Base-by-base conservation (phyloP, 164 flowering plant genomes). In the Pachysandra terminalis region DNA sequence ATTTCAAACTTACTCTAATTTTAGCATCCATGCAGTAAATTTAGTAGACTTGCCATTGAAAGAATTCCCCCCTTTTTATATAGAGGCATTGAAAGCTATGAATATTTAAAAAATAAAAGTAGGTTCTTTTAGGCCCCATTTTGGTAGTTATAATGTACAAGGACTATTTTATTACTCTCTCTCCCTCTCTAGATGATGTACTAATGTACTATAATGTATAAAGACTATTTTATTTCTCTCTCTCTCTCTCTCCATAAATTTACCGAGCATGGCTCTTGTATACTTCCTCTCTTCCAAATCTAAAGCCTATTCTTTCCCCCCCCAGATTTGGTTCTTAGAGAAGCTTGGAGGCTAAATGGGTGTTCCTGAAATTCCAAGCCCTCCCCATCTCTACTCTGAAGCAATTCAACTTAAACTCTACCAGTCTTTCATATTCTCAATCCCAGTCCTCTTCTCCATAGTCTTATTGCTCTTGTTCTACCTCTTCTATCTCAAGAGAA, bases 401-500 rank as follows among this genome's bases (percentile, higher is more conserved):
- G 87, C 82, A 41, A 78, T 90, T 61, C 94, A 90, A 56, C 80
- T 90, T 1, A 90, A 88, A 68, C 84, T 90, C 17, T 90, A 88
- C 76, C 93, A 88, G 65, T 90, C 91, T 63, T 90, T 90, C 83
- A 87, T 88, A 48, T 90, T 90, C 66, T 88, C 96, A 41, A 83
- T 90, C 52, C 93, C 93, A 17, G 80, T 90, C 52, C 82, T 88
- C 64, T 90, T 90, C 77, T 87, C 90, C 61, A 84, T 87, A 9
- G 83, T 90, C 67, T 87, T 88, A 56, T 75, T 90, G 22, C 77
- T 90, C 54, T 74, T 88, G 79, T 90, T 88, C 56, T 90, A 90
- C 74, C 76, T 88, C 79, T 90, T 90, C 71, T 90, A 90, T 73
- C 92, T 90, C 72, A 88, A 89, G 86, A 88, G 87, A 55, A 87